Percentiles rank a stretch among this genome's conserved stretches.
phyloP scores from a whole-genome alignment of 257 asterid genomes.

The Apocynum venetum region DNA sequence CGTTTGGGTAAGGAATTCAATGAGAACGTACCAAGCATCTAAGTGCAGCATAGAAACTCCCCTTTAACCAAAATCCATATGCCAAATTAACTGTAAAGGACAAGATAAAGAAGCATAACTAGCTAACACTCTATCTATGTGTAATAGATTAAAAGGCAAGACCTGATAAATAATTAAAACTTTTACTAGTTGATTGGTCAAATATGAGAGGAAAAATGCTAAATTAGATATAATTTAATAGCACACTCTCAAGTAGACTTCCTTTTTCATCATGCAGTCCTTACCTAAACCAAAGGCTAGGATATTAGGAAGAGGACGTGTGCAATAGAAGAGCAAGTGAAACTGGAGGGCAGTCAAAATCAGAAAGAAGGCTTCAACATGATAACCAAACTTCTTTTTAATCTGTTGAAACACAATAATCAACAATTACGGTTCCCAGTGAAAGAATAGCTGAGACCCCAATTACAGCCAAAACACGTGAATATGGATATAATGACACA shows the following conservation, averaged over 20 bases:
- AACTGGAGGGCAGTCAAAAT: slow-evolving; percentile 77
- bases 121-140: not conserved
- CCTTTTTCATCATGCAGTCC: slow-evolving; percentile 10
- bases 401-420: slow-evolving; percentile 49
- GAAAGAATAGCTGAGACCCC: not conserved
- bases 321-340: slow-evolving; percentile 89
- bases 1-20: not conserved
- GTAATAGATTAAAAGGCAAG: not conserved
- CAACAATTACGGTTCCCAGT: not conserved
- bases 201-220: not conserved
- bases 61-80: slow-evolving; percentile 82
- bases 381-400: slow-evolving; percentile 75
- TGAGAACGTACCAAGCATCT: slow-evolving; percentile 68
- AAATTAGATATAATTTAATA: not conserved
- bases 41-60: slow-evolving; percentile 68
- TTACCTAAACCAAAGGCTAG: slow-evolving; percentile 91
- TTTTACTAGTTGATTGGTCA: not conserved
- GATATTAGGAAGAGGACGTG: slow-evolving; percentile 94
- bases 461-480: not conserved
- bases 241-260: not conserved
- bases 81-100: slow-evolving; percentile 75
- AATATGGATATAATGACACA: not conserved
- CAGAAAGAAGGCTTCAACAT: slow-evolving; percentile 87
- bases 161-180: not conserved
- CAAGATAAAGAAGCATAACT: slow-evolving; percentile 2